phyloP scores from a whole-genome alignment of 2,329 filamentous ascomycete species.

The Karstenula rhodostoma region DNA sequence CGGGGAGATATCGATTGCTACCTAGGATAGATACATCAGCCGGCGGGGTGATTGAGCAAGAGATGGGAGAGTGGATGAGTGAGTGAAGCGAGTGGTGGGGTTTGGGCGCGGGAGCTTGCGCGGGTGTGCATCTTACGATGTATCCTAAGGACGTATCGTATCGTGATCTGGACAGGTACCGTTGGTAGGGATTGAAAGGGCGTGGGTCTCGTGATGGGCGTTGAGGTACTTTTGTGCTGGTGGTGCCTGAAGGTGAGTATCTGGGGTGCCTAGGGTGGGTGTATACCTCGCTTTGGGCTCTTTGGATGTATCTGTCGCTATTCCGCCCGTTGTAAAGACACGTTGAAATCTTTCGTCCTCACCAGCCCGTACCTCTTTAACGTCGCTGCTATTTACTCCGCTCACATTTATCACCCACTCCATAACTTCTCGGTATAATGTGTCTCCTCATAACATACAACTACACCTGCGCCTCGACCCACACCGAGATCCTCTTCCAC shows the following conservation, averaged over 20 bases:
- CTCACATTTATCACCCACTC: too few relatives aligned
- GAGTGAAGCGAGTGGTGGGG: not conserved
- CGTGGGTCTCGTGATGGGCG: not conserved
- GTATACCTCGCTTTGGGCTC: too few relatives aligned
- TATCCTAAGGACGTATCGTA: too few relatives aligned
- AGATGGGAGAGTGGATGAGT: too few relatives aligned
- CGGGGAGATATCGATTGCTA: not conserved
- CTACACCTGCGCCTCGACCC: conserved; percentile 25
- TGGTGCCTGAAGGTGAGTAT: too few relatives aligned
- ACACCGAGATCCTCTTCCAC: conserved; percentile 28
- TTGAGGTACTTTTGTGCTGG: not conserved
- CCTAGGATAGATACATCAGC: too few relatives aligned
- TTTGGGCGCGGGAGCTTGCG: not conserved
- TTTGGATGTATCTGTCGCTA: not conserved
- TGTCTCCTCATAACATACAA: conserved; percentile 28
- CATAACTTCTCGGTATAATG: conserved; percentile 9
- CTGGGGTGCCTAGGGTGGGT: too few relatives aligned
- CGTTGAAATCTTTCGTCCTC: not conserved
- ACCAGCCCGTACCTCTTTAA: too few relatives aligned
- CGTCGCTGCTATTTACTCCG: too few relatives aligned
- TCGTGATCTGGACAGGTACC: too few relatives aligned
- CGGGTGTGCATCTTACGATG: not conserved
- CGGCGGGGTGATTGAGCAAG: not conserved
- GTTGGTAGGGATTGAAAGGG: not conserved
- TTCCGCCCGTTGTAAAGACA: not conserved